phyloP scores from a whole-genome alignment of 345 rosid species.

The Euphorbia peplus region DNA sequence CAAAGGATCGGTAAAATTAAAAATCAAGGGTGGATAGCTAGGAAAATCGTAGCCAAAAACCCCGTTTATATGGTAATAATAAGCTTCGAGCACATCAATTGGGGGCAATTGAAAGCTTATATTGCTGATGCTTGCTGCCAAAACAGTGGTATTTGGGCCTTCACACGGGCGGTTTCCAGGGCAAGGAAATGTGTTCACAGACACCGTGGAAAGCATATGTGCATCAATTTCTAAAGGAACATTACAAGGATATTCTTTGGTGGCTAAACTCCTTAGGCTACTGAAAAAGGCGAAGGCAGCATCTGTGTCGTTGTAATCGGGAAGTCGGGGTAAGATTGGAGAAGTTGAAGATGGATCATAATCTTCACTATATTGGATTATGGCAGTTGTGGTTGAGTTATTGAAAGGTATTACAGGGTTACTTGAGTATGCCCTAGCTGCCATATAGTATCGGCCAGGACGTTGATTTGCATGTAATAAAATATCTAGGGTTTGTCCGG shows the following conservation, averaged over 20 bases:
- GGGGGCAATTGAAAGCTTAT: slow-evolving; percentile 10
- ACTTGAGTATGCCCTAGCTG: slow-evolving; percentile 6
- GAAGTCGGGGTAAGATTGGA: slow-evolving; percentile 6
- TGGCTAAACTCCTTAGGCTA: slow-evolving; percentile 13
- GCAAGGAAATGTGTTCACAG: slow-evolving; percentile 1
- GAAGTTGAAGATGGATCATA: slow-evolving; percentile 5
- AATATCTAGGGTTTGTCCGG: slow-evolving; percentile 38
- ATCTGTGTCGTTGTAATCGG: slow-evolving; percentile 11
- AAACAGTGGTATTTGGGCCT: slow-evolving; percentile 6
- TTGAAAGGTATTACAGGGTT: slow-evolving; percentile 7
- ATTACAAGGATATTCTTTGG: slow-evolving; percentile 7
- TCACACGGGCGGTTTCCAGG: background rate
- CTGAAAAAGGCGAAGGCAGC: background rate
- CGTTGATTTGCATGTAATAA: slow-evolving; percentile 26
- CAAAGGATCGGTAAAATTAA: slow-evolving; percentile 5
- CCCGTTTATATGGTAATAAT: slow-evolving; percentile 10
- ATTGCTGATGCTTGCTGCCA: slow-evolving; percentile 22
- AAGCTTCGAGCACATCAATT: slow-evolving; percentile 18
- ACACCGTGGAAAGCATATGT: background rate
- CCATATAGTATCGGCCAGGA: slow-evolving; percentile 17
- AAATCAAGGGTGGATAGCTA: slow-evolving; percentile 6
- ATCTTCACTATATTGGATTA: slow-evolving; percentile 38
- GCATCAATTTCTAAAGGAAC: background rate
- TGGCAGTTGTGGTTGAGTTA: slow-evolving; percentile 25
- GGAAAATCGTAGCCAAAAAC: slow-evolving; percentile 10